A percentile compares a stretch with the other conserved stretches of the same genome.
phyloP scores from a whole-genome alignment of 1,139 yeast species.

The Candida freyschussii region DNA sequence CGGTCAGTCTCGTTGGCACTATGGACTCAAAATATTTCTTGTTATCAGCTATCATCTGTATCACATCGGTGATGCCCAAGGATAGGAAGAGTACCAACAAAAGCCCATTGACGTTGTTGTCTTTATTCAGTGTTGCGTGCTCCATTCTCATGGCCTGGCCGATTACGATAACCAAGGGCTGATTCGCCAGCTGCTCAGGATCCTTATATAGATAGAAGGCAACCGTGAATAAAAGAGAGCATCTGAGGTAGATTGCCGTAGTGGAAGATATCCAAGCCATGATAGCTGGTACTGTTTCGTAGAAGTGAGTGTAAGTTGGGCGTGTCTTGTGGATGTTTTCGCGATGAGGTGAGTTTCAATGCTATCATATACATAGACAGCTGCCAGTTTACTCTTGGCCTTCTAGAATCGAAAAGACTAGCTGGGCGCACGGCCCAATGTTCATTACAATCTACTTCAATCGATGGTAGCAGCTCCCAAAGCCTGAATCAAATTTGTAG shows the following conservation, averaged over 20 bases:
- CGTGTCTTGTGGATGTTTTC: neutral
- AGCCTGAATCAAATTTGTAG: too few species aligned
- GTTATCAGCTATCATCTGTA: slow-evolving; percentile 56
- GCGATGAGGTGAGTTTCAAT: too few species aligned
- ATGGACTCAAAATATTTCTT: slow-evolving; percentile 54
- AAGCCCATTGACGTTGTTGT: slow-evolving; percentile 37
- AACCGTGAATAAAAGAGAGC: slow-evolving; percentile 38
- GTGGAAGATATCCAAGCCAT: slow-evolving; percentile 21
- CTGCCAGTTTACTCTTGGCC: too few species aligned
- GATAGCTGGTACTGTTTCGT: slow-evolving; percentile 17
- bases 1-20: slow-evolving; percentile 61
- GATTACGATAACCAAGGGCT: slow-evolving; percentile 44
- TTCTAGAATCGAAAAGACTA: too few species aligned
- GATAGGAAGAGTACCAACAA: slow-evolving; percentile 41
- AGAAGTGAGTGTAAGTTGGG: slow-evolving; percentile 16
- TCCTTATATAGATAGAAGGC: slow-evolving; percentile 37
- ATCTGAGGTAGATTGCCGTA: slow-evolving; percentile 32
- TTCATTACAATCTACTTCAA: too few species aligned
- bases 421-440: too few species aligned
- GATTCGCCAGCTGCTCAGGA: slow-evolving; percentile 32
- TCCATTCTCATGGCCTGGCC: slow-evolving; percentile 47
- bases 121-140: slow-evolving; percentile 1
- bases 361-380: too few species aligned
- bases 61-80: slow-evolving; percentile 47
- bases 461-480: too few species aligned